Percentiles rank a stretch among this genome's conserved stretches.
phyloP scores from a whole-genome alignment of 371 early-diverging fungal genomes.

The Massospora cicadina region DNA sequence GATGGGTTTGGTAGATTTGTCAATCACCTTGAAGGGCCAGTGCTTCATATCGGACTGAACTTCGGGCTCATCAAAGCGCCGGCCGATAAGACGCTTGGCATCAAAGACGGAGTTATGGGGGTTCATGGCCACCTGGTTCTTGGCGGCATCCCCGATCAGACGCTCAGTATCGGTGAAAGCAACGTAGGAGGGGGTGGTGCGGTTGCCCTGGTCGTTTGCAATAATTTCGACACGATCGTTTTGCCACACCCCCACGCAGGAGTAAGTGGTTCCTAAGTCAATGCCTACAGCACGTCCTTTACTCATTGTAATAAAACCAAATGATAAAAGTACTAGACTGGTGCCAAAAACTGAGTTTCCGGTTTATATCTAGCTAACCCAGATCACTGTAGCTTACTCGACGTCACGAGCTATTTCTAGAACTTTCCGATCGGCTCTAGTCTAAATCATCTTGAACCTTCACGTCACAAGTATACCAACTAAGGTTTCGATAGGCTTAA shows the following conservation, averaged over 20 bases:
- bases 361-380: not conserved
- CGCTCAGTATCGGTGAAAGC: slow-evolving; percentile 77
- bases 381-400: not conserved
- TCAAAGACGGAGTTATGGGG: slow-evolving; percentile 83
- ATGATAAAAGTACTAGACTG: not conserved
- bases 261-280: slow-evolving; percentile 99
- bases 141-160: slow-evolving; percentile 88
- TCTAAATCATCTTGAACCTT: too few species aligned
- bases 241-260: slow-evolving; percentile 96
- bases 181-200: slow-evolving; percentile 97
- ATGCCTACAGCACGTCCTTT: slow-evolving; percentile 46
- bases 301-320: not conserved
- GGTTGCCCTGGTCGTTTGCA: slow-evolving; percentile 87
- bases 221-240: slow-evolving; percentile 82
- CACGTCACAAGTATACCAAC: too few species aligned
- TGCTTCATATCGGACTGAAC: slow-evolving; percentile 76
- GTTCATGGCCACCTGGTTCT: slow-evolving; percentile 61
- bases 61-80: slow-evolving; percentile 63
- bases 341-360: not conserved
- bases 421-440: not conserved
- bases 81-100: slow-evolving; percentile 89
- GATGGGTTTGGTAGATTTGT: slow-evolving; percentile 39
- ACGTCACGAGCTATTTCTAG: not conserved
- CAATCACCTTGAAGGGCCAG: slow-evolving; percentile 76
- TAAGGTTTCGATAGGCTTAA: too few species aligned